Evolutionary conservation across 345 rosid species (phyloP).

Genomic region (Rhizophora apiculata): DNA sequence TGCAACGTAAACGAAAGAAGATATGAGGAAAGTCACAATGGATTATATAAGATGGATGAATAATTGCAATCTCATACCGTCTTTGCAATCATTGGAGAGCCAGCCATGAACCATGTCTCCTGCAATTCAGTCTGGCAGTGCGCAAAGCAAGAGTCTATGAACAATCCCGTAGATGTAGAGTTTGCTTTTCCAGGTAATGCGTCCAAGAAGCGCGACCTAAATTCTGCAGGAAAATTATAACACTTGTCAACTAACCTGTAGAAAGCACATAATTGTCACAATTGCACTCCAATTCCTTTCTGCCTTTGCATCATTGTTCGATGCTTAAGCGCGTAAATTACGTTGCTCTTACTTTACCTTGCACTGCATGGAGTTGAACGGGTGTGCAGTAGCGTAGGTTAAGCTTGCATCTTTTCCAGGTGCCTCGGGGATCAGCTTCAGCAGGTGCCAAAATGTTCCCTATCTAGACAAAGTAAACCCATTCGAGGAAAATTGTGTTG

Average conservation of each 20-base stretch:
- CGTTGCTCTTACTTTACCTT: conserved; percentile 38
- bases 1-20: neutral
- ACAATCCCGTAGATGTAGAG: conserved; percentile 70
- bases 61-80: conserved; percentile 34
- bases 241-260: neutral
- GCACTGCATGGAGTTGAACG: conserved; percentile 63
- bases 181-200: conserved; percentile 47
- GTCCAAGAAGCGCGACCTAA: conserved; percentile 60
- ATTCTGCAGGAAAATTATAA: conserved; percentile 38
- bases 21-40: neutral
- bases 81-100: conserved; percentile 57
- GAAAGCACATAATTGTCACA: neutral
- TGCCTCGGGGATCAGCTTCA: conserved; percentile 72
- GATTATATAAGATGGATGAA: neutral
- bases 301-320: neutral
- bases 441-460: conserved; percentile 78
- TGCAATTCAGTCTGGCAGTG: conserved; percentile 90
- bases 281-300: neutral
- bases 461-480: conserved; percentile 39
- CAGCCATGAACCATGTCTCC: conserved; percentile 64
- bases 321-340: neutral
- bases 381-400: conserved; percentile 60
- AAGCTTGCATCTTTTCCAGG: conserved; percentile 78
- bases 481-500: neutral
- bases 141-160: conserved; percentile 72